A percentile compares a stretch with the other conserved stretches of the same genome.
Evolutionary conservation across 2,329 filamentous ascomycete species (phyloP).

Genomic region (Ceratocystis ficicola): DNA sequence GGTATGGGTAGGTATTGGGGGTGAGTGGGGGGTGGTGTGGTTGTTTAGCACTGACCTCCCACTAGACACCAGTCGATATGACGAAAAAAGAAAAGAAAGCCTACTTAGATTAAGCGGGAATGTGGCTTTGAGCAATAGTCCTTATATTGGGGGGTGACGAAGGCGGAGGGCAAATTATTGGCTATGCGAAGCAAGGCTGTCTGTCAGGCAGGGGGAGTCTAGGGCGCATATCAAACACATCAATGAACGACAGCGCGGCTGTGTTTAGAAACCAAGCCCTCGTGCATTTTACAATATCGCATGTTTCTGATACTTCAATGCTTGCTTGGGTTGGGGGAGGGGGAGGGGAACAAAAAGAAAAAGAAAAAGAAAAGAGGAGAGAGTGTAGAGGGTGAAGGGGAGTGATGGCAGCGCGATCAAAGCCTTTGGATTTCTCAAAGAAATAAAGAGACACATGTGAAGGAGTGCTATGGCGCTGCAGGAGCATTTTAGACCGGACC

Average conservation of each 20-base stretch:
- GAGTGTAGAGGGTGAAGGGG: background rate
- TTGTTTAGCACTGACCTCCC: background rate
- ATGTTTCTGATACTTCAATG: background rate
- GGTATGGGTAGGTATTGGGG: no score
- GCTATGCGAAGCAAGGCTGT: background rate
- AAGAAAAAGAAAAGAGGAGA: background rate
- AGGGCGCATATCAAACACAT: background rate
- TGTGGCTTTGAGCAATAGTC: no score
- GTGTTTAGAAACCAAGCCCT: background rate
- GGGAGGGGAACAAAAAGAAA: background rate
- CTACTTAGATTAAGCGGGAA: no score
- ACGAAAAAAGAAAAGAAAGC: background rate
- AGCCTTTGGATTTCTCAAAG: background rate
- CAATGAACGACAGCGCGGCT: conserved; percentile 8
- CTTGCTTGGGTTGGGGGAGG: background rate
- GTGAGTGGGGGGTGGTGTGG: background rate
- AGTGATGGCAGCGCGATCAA: background rate
- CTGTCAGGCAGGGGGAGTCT: background rate
- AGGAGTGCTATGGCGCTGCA: conserved; percentile 2
- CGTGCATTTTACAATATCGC: background rate
- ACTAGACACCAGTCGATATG: background rate
- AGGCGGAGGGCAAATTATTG: background rate
- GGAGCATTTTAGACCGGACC: background rate
- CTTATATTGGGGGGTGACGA: background rate
- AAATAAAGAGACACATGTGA: background rate